Conservation (phyloP, 2,329 filamentous ascomycete species). For the Trichoderma lentiforme region DNA sequence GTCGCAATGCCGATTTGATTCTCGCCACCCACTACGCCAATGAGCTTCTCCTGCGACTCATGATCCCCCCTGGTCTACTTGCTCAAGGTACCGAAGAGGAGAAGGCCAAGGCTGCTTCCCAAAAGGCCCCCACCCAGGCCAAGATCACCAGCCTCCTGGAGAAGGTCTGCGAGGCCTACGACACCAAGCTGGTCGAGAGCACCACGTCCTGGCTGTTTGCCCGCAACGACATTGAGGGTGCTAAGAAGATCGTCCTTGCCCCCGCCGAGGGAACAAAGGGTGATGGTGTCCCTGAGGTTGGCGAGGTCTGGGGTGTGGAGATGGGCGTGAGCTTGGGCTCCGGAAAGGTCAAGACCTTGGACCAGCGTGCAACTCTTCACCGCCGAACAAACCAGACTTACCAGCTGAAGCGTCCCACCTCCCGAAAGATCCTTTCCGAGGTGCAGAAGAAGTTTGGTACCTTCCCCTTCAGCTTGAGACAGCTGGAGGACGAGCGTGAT, state of each 20-base stretch:
- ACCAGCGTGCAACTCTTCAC: slow-evolving; percentile 86
- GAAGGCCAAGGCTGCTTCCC: slow-evolving; percentile 82
- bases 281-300: slow-evolving; percentile 81
- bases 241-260: slow-evolving; percentile 96
- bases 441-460: slow-evolving; percentile 95
- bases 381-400: slow-evolving; percentile 90
- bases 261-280: slow-evolving; percentile 85
- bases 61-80: slow-evolving; percentile 86
- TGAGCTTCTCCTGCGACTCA: slow-evolving; percentile 85
- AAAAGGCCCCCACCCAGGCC: slow-evolving; percentile 79
- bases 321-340: slow-evolving; percentile 85
- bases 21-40: slow-evolving; percentile 94
- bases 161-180: slow-evolving; percentile 88
- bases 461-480: slow-evolving; percentile 96
- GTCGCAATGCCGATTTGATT: slow-evolving; percentile 79
- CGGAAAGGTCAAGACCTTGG: slow-evolving; percentile 91
- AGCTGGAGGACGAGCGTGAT: slow-evolving; percentile 93
- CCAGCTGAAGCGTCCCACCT: slow-evolving; percentile 88
- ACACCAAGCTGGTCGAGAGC: slow-evolving; percentile 91
- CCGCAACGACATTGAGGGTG: slow-evolving; percentile 92
- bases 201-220: slow-evolving; percentile 97
- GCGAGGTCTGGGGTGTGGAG: slow-evolving; percentile 97
- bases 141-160: slow-evolving; percentile 86
- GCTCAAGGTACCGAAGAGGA: slow-evolving; percentile 85
- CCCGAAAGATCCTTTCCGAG: slow-evolving; percentile 87